Percentiles rank a stretch among this genome's conserved stretches.
Conservation (phyloP, 2,329 filamentous ascomycete genomes). For the Talaromyces sp. region DNA sequence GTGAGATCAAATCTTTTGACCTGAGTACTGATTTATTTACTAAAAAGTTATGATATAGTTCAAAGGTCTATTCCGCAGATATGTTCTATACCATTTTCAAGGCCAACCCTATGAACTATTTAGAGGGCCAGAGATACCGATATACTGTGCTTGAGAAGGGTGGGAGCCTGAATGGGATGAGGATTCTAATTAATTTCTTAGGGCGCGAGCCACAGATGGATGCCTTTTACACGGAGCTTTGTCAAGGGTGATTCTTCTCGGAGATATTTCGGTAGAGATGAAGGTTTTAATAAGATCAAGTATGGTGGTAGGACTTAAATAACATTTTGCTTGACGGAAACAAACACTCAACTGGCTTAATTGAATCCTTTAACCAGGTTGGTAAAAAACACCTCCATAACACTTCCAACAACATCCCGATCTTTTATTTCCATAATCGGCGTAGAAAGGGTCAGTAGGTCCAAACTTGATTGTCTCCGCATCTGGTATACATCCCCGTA, state of each 20-base stretch:
- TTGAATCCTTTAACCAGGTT: no score
- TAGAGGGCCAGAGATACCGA: conserved; percentile 40
- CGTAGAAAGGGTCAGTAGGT: no score
- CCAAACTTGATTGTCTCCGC: no score
- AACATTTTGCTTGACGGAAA: no score
- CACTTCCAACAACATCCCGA: no score
- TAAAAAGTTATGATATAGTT: neutral
- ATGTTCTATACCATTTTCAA: conserved; percentile 43
- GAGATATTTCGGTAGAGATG: no score
- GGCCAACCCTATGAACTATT: conserved; percentile 36
- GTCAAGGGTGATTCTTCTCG: neutral
- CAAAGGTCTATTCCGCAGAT: conserved; percentile 38
- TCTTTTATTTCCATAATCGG: no score
- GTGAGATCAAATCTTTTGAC: conserved; percentile 18
- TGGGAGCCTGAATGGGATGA: conserved; percentile 31
- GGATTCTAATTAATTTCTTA: neutral
- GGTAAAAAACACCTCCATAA: no score
- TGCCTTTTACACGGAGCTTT: conserved; percentile 1
- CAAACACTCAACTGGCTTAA: no score
- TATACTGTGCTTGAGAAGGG: conserved; percentile 42
- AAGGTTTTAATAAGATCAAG: no score
- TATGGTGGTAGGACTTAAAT: no score
- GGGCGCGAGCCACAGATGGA: neutral
- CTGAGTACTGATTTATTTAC: neutral
- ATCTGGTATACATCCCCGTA: no score